Conservation (phyloP, 805 yeast genomes). For the Metschnikowia chrysomelidarum region DNA sequence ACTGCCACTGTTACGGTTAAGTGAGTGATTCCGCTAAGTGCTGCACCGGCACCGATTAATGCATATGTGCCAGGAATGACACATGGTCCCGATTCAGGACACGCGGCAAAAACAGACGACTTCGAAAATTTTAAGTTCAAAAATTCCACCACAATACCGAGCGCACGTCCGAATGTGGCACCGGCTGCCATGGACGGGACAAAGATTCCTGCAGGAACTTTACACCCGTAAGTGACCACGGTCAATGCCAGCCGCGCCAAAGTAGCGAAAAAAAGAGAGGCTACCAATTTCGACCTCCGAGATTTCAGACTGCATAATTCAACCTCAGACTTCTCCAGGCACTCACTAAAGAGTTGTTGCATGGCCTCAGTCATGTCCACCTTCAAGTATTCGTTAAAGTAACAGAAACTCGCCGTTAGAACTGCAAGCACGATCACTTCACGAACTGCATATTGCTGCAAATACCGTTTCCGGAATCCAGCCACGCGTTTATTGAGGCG, state of each 20-base stretch:
- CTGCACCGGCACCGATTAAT: conserved; percentile 93
- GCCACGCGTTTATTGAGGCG: conserved; percentile 75
- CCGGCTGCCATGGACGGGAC: conserved; percentile 98
- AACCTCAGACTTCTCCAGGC: conserved; percentile 49
- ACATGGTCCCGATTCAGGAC: conserved; percentile 44
- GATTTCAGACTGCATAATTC: conserved; percentile 35
- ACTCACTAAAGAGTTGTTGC: conserved; percentile 86
- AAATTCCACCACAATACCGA: conserved; percentile 70
- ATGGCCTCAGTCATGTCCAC: conserved; percentile 95
- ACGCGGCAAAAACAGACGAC: conserved; percentile 32
- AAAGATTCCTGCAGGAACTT: conserved; percentile 96
- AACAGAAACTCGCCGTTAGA: conserved; percentile 73
- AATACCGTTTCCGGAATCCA: conserved; percentile 69
- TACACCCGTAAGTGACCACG: conserved; percentile 84
- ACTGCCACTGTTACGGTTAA: conserved; percentile 90
- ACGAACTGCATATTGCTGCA: conserved; percentile 55
- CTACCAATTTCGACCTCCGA: conserved; percentile 36
- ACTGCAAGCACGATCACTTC: conserved; percentile 71
- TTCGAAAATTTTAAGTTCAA: conserved; percentile 31
- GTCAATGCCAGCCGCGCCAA: conserved; percentile 67
- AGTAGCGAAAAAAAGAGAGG: conserved; percentile 68
- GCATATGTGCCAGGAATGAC: conserved; percentile 95
- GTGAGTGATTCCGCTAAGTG: conserved; percentile 91
- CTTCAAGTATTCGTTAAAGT: conserved; percentile 75
- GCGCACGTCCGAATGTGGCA: conserved; percentile 86